Base-by-base conservation (phyloP, 805 yeast species). In the Jamesozyma rosinii region DNA sequence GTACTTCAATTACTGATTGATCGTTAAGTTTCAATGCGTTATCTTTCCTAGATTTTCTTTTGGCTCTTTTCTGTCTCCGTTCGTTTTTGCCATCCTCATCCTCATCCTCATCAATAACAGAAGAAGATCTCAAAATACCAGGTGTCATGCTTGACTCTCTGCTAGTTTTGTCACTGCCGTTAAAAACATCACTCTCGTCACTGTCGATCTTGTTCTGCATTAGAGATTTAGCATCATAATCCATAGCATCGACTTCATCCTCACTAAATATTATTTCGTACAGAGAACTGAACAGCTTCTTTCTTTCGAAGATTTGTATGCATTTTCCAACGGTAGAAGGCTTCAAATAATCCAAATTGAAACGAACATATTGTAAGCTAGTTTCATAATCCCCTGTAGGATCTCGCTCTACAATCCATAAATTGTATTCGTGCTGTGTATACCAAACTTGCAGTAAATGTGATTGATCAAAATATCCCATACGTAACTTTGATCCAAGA, bases 401-500 rank as follows among this genome's bases (percentile, higher is more conserved):
- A 35, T 44, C 49, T 21, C 46, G 42, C 10, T 45, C 40, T 3
- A 49, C 41, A 3, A 58, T 43, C 59, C 58, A 54, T 34, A 44
- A 43, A 3, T 42, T 39, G 37, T 53, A 61, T 42, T 59, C 64
- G 20, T 50, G 42, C 13, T 35, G 27, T 2, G 61, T 47, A 37
- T 54, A 61, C 61, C 64, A 58, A 2, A 48, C 49, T 44, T 59
- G 61, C 17, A 61, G 43, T 43, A 59, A 44, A 22, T 48, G 50
- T n/a, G 42, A 44, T 22, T 45, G 42, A 40, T 54, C 52, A 43
- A 60, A 58, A 18, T 44, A 43, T 1, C 52, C 59, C 15, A 58
- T 35, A 24, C 52, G 43, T 3, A 50, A 41, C n/a, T 49, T 43
- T 1, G 43, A 44, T 34, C 48, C 53, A 9, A 59, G 39, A 18